phyloP scores from a whole-genome alignment of 1,139 yeast species.

The Taphrina sp. region DNA sequence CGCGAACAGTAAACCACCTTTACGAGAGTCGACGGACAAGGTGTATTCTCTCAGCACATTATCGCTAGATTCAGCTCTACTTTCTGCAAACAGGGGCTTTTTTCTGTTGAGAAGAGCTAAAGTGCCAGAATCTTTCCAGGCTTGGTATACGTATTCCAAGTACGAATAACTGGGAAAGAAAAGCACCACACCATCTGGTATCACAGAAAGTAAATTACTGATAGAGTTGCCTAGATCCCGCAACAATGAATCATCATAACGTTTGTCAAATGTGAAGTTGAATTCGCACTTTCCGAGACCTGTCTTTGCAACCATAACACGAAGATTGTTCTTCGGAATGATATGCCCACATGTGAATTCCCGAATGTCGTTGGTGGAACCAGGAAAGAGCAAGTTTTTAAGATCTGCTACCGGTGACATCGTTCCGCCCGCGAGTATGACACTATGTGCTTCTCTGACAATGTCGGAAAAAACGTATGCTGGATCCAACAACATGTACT shows the following conservation, averaged over 20 bases:
- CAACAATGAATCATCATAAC: slow-evolving; percentile 54
- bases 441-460: slow-evolving; percentile 65
- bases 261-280: slow-evolving; percentile 67
- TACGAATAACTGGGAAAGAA: slow-evolving; percentile 82
- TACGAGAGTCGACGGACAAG: slow-evolving; percentile 34
- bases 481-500: slow-evolving; percentile 79
- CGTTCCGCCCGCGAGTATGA: slow-evolving; percentile 89
- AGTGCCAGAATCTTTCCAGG: slow-evolving; percentile 51
- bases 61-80: slow-evolving; percentile 50
- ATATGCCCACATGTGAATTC: slow-evolving; percentile 80
- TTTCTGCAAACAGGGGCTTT: slow-evolving; percentile 43
- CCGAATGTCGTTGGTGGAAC: slow-evolving; percentile 49
- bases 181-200: slow-evolving; percentile 75
- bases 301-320: slow-evolving; percentile 55
- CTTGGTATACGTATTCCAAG: slow-evolving; percentile 51
- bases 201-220: slow-evolving; percentile 47
- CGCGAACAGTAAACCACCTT: slow-evolving; percentile 70
- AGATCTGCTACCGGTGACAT: slow-evolving; percentile 88
- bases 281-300: slow-evolving; percentile 46
- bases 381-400: slow-evolving; percentile 64
- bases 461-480: slow-evolving; percentile 66
- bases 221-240: slow-evolving; percentile 55
- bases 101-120: slow-evolving; percentile 14
- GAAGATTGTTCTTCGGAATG: slow-evolving; percentile 66
- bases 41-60: slow-evolving; percentile 55